Conservation (phyloP, 1,284 basidiomycete genomes). For the Fomitopsis betulina region DNA sequence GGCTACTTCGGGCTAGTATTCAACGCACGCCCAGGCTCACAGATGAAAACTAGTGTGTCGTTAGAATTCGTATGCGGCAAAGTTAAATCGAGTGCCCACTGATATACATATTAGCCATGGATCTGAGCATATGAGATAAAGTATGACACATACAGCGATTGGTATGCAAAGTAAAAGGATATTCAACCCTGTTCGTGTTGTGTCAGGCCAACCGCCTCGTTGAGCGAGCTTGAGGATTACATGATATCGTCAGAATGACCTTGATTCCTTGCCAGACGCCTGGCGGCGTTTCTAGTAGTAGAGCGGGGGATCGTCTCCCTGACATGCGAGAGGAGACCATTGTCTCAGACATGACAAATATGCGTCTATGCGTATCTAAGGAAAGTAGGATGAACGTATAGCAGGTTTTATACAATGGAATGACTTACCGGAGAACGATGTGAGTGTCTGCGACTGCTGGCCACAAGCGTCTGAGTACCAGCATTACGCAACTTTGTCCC, state of each 20-base stretch:
- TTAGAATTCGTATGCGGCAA: conserved; percentile 35
- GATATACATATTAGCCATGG: background rate
- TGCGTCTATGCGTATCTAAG: background rate
- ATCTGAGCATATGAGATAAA: background rate
- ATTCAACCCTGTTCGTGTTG: conserved; percentile 49
- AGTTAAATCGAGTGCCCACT: conserved; percentile 75
- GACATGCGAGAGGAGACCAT: conserved; percentile 3
- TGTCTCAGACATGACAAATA: conserved; percentile 8
- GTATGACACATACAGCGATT: conserved; percentile 47
- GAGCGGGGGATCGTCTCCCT: conserved; percentile 10
- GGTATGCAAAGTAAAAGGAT: conserved; percentile 64
- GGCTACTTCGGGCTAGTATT: background rate
- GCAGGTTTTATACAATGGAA: too few relatives aligned
- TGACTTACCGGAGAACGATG: too few relatives aligned
- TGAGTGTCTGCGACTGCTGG: too few relatives aligned
- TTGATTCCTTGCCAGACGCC: conserved; percentile 37
- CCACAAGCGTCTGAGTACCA: too few relatives aligned
- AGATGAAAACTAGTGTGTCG: conserved; percentile 67
- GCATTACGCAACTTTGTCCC: too few relatives aligned
- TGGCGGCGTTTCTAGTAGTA: conserved; percentile 38
- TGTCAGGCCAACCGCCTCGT: background rate
- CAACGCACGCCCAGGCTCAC: conserved; percentile 40
- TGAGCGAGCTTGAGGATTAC: conserved; percentile 30
- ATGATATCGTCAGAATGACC: conserved; percentile 48
- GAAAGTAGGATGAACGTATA: too few relatives aligned